These are phyloP conservation scores for Prunus persica DNA, from an alignment of 306 rosid genomes.

Conservation along the genomic window DNA sequence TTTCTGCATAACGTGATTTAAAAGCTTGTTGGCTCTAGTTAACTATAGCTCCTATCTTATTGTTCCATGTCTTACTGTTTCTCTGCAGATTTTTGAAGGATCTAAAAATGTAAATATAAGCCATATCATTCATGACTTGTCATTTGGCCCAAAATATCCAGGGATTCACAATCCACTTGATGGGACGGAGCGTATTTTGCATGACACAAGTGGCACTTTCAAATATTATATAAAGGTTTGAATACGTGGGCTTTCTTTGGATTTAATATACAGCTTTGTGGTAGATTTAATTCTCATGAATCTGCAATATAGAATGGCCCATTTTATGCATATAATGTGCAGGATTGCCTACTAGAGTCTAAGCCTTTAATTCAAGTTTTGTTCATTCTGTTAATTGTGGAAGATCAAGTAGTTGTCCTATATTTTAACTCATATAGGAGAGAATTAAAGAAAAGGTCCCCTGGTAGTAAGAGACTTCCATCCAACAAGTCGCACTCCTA, in stretches of 20 bases:
- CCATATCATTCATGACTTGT: constrained; percentile 85
- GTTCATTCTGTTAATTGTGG: neutral
- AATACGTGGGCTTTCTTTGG: constrained; percentile 3
- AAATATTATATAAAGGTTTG: constrained; percentile 95
- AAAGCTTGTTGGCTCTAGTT: constrained; percentile 1
- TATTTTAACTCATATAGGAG: neutral
- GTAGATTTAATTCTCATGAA: neutral
- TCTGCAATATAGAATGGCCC: neutral
- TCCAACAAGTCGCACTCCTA: neutral
- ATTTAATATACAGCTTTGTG: neutral
- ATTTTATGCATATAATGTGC: neutral
- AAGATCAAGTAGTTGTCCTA: neutral
- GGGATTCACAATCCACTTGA: constrained; percentile 98
- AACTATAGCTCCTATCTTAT: neutral
- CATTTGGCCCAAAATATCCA: constrained; percentile 98
- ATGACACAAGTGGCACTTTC: constrained; percentile 83
- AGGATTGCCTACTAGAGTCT: neutral
- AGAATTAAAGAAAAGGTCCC: neutral
- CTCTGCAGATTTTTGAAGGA: constrained; percentile 83
- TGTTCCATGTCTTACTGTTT: constrained; percentile 15
- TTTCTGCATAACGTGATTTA: neutral
- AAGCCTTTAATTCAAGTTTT: neutral
- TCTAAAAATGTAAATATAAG: constrained; percentile 82
- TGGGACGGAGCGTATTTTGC: constrained; percentile 67
- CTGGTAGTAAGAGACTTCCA: neutral